Evolutionary conservation across 768 basidiomycete species (phyloP).

Genomic region (Leccinum olivaceopallidum): DNA sequence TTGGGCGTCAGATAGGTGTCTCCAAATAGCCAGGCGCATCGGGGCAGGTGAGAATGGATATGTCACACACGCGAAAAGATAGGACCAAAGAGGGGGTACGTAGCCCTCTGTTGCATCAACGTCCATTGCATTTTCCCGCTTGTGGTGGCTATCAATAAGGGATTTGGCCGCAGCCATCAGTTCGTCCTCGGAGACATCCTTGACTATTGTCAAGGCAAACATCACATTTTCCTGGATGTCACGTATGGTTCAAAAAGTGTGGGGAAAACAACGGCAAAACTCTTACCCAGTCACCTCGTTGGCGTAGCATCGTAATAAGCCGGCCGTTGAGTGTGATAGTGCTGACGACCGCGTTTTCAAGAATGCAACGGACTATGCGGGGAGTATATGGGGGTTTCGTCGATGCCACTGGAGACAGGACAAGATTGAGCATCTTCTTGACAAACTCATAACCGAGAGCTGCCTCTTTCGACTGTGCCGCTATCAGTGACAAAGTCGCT

Average conservation of each 20-base stretch:
- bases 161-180: constrained; percentile 52
- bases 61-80: constrained; percentile 40
- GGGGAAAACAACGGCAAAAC: neutral
- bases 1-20: constrained; percentile 39
- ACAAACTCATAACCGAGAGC: constrained; percentile 52
- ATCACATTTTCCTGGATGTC: constrained; percentile 39
- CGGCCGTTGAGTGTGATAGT: constrained; percentile 63
- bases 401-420: constrained; percentile 44
- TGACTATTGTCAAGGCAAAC: constrained; percentile 52
- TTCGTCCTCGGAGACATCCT: constrained; percentile 67
- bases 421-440: constrained; percentile 52
- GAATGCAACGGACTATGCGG: constrained; percentile 56
- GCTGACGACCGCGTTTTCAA: constrained; percentile 56
- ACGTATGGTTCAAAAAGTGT: neutral
- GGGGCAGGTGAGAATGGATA: constrained; percentile 42
- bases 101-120: constrained; percentile 34
- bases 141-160: constrained; percentile 42
- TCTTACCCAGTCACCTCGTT: constrained; percentile 69
- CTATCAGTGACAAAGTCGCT: constrained; percentile 1
- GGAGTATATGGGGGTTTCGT: constrained; percentile 49
- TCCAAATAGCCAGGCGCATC: constrained; percentile 46
- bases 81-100: constrained; percentile 36
- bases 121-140: constrained; percentile 33
- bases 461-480: constrained; percentile 17
- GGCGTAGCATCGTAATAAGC: constrained; percentile 51